phyloP scores from a whole-genome alignment of 164 flowering plant genomes.

The Vitis amurensis region DNA sequence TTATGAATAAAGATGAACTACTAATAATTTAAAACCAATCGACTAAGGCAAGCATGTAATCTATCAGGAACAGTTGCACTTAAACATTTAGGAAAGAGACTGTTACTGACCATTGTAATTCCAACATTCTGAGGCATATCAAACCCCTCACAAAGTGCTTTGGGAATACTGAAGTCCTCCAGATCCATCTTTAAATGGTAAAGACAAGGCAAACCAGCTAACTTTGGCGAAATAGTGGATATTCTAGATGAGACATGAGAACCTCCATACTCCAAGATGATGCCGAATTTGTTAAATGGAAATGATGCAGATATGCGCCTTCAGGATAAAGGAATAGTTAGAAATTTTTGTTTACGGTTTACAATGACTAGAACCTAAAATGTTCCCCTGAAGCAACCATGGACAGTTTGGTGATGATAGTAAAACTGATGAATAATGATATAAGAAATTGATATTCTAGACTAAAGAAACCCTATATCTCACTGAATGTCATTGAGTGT shows the following conservation, averaged over 20 bases:
- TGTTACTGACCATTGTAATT: slow-evolving; percentile 21
- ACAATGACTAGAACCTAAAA: too few relatives aligned
- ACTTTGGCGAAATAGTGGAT: slow-evolving; percentile 23
- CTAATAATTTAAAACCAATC: neutral
- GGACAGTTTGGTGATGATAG: too few relatives aligned
- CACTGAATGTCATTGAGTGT: too few relatives aligned
- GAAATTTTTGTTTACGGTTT: too few relatives aligned
- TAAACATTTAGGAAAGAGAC: slow-evolving; percentile 17
- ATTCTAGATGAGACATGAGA: slow-evolving; percentile 41
- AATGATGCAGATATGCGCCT: slow-evolving; percentile 46
- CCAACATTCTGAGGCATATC: slow-evolving; percentile 24
- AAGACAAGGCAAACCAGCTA: slow-evolving; percentile 33
- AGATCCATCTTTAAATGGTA: slow-evolving; percentile 54
- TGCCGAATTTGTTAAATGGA: slow-evolving; percentile 48
- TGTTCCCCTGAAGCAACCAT: too few relatives aligned
- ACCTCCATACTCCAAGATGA: slow-evolving; percentile 65
- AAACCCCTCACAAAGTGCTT: slow-evolving; percentile 47
- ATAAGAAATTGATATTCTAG: too few relatives aligned
- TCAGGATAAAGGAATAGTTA: slow-evolving; percentile 5
- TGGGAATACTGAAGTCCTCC: slow-evolving; percentile 32
- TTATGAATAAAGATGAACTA: neutral
- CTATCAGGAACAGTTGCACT: neutral
- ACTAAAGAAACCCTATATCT: too few relatives aligned
- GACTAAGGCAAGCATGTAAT: slow-evolving; percentile 3
- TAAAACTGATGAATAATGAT: too few relatives aligned